Conservation (phyloP, 139 green algal genomes). For the Volvox reticuliferus region DNA sequence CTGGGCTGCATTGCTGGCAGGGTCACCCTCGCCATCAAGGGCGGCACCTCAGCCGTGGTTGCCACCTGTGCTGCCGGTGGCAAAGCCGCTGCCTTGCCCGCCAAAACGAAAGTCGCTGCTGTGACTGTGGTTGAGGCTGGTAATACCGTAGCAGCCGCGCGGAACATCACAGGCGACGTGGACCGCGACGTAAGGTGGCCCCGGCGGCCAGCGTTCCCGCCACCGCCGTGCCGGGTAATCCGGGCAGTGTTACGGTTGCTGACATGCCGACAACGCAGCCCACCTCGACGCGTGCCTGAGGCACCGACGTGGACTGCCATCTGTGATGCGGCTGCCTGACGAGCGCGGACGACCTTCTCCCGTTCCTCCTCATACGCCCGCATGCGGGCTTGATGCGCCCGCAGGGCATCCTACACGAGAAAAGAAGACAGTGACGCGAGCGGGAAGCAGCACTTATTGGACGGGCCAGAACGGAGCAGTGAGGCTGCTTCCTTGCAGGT, state of each 20-base stretch:
- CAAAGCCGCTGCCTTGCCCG: neutral
- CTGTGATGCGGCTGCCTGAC: neutral
- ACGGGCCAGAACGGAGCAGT: too few species aligned
- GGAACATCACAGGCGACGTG: neutral
- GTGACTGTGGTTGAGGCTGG: neutral
- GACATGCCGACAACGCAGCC: neutral
- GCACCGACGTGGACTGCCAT: neutral
- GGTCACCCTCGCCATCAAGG: neutral
- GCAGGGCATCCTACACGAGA: conserved; percentile 1
- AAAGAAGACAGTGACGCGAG: neutral
- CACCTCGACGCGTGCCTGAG: neutral
- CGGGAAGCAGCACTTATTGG: neutral
- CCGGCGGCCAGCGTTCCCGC: neutral
- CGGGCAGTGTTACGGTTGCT: neutral
- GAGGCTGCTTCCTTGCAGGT: too few species aligned
- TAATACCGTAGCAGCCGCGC: neutral
- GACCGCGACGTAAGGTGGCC: neutral
- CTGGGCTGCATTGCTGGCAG: neutral
- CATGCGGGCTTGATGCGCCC: conserved; percentile 27
- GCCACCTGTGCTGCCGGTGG: neutral
- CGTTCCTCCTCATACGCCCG: conserved; percentile 22
- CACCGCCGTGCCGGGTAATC: neutral
- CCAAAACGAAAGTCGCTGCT: neutral
- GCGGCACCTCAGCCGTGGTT: neutral
- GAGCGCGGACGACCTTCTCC: neutral